These are phyloP conservation scores for Primulina tabacum DNA, from an alignment of 257 asterid genomes.

Conservation along the genomic window DNA sequence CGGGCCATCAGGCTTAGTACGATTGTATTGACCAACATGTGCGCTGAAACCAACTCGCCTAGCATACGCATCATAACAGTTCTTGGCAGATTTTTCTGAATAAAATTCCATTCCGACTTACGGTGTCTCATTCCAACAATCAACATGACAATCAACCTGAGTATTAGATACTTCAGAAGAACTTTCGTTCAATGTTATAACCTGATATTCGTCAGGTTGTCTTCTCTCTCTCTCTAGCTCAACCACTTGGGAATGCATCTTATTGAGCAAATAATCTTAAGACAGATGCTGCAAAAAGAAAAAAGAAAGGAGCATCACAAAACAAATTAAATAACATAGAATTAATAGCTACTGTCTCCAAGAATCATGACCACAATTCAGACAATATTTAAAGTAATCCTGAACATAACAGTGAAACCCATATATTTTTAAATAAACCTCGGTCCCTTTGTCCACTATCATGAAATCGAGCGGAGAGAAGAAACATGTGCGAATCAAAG, in stretches of 20 bases:
- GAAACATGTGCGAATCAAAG: too few relatives aligned
- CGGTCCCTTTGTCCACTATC: too few relatives aligned
- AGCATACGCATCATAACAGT: conserved; percentile 63
- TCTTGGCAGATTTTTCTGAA: conserved; percentile 73
- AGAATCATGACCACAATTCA: conserved; percentile 1
- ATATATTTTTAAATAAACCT: neutral
- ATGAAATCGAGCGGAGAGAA: too few relatives aligned
- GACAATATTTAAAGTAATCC: neutral
- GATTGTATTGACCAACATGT: conserved; percentile 57
- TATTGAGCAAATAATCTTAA: conserved; percentile 15
- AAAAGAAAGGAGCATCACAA: conserved; percentile 1
- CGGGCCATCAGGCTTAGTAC: conserved; percentile 60
- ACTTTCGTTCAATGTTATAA: conserved; percentile 31
- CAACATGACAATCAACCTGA: conserved; percentile 43
- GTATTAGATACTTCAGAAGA: conserved; percentile 30
- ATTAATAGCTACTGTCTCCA: conserved; percentile 13
- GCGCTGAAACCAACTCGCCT: conserved; percentile 61
- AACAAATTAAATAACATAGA: neutral
- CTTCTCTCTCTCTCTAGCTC: conserved; percentile 40
- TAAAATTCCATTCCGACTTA: conserved; percentile 69
- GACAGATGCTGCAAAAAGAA: neutral
- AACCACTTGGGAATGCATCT: conserved; percentile 42
- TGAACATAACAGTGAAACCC: conserved; percentile 22
- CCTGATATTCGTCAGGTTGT: conserved; percentile 31
- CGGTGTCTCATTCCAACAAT: conserved; percentile 44